Evolutionary conservation across 805 yeast genomes (phyloP), one percentile per base, ranked within the genome.

Genomic region (Candida insectalens): DNA sequence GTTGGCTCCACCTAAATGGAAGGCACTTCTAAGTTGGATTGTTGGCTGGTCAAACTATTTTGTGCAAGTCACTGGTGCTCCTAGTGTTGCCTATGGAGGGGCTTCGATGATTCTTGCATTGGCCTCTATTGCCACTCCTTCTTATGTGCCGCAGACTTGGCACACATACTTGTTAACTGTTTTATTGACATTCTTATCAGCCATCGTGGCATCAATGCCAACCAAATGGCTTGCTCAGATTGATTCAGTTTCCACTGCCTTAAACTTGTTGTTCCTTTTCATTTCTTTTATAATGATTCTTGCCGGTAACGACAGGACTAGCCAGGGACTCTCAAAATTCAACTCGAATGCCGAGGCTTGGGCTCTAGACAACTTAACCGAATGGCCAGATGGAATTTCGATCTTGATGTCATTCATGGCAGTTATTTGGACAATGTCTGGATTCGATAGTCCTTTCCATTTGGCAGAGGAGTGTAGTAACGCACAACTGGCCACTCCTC

Each of bases 401-500:
- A 60, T 71, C 49, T 51, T 75, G 37, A 62, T 71, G 63, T 62
- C 72, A 5, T 73, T 73, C 53, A 49, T 71, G 43, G 73, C 78
- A 19, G 75, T 67, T 30, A 69, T 72, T 38, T 73, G 79, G 78
- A 71, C 79, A 30, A 76, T 77, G 83, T 68, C 78, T 35, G 84
- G 83, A 12, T 78, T 74, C 49, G 84, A 78, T 49, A 73, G 82
- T 14, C 80, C 84, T 0, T 77, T 77, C 60, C 84, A 79, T 47
- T 59, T 78, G 40, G 65, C 81, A 13, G 87, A 78, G 53, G 85
- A 78, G 47, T 71, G 79, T 42, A 57, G 74, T 32, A 75, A 76
- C 49, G 80, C 83, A 9, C 57, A 69, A 20, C 57, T 62, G 15
- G 81, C 80, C 4, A 74, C 78, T n/a, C 83, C 84, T 13, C 61